Percentiles rank a stretch among this genome's conserved stretches.
Evolutionary conservation across 768 basidiomycete genomes (phyloP).

Genomic region (Rhodotorula diobovata): DNA sequence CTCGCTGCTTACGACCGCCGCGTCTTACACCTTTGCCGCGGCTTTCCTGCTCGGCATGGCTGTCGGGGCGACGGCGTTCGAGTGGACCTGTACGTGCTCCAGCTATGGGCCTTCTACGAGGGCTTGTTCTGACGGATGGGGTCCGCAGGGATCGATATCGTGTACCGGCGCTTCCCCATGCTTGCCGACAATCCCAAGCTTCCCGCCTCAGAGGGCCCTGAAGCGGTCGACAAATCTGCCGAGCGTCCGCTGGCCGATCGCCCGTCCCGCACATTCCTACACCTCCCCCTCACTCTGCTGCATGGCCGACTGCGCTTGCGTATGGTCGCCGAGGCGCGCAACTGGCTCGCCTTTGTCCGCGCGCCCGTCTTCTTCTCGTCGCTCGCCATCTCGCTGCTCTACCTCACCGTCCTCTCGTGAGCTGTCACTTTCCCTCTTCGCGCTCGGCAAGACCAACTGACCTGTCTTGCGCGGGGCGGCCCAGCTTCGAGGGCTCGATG

Average conservation of each 20-base stretch:
- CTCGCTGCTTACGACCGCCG: slow-evolving; percentile 51
- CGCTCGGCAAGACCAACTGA: not conserved
- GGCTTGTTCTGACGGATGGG: too few relatives aligned
- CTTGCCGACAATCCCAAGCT: slow-evolving; percentile 35
- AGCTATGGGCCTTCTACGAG: too few relatives aligned
- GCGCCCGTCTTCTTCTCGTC: slow-evolving; percentile 52
- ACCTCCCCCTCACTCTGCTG: not conserved
- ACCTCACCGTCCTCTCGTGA: slow-evolving; percentile 51
- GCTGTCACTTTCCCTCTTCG: not conserved
- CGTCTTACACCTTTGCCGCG: slow-evolving; percentile 44
- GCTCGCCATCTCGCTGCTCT: slow-evolving; percentile 52
- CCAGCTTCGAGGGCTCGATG: slow-evolving; percentile 57
- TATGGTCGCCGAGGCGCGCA: slow-evolving; percentile 16
- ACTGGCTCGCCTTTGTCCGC: slow-evolving; percentile 51
- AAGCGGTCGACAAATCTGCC: not conserved
- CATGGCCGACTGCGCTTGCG: not conserved
- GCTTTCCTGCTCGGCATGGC: slow-evolving; percentile 48
- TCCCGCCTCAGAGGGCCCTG: not conserved
- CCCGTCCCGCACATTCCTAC: too few relatives aligned
- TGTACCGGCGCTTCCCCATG: slow-evolving; percentile 50
- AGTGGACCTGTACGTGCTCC: slow-evolving; percentile 46
- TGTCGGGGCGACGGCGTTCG: slow-evolving; percentile 49
- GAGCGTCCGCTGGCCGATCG: not conserved
- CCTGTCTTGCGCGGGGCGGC: not conserved
- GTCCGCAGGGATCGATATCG: slow-evolving; percentile 47